Percentiles rank a stretch among this genome's conserved stretches.
Evolutionary conservation across 805 yeast genomes (phyloP).

Genomic region (Candida quercuum): DNA sequence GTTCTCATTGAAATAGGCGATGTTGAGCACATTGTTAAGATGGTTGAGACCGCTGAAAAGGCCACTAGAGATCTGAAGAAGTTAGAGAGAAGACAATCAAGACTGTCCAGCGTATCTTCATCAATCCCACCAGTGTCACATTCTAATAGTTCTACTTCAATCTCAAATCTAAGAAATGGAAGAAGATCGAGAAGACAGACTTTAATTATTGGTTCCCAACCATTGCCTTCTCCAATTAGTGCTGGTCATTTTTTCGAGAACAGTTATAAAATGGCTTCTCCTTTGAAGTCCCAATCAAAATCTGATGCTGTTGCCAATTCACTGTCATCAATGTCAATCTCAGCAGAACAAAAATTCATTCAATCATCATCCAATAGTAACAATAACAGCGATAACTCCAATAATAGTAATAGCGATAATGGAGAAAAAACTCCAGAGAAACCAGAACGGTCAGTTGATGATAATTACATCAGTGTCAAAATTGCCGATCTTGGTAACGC

Average conservation of each 20-base stretch:
- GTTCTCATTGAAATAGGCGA: constrained; percentile 78
- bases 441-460: constrained; percentile 10
- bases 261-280: constrained; percentile 5
- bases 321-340: constrained; percentile 34
- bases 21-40: constrained; percentile 67
- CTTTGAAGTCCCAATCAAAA: constrained; percentile 9
- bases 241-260: constrained; percentile 33
- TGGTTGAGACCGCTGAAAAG: constrained; percentile 57
- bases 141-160: constrained; percentile 16
- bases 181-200: constrained; percentile 64
- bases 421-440: background rate
- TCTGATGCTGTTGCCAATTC: constrained; percentile 28
- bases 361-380: no score
- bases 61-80: constrained; percentile 39
- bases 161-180: constrained; percentile 24
- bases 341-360: constrained; percentile 24
- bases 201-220: constrained; percentile 85
- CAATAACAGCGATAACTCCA: background rate
- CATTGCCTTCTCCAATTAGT: constrained; percentile 82
- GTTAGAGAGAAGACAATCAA: constrained; percentile 34
- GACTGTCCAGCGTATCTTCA: constrained; percentile 12
- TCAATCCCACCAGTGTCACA: constrained; percentile 9
- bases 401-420: background rate
- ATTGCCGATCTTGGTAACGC: constrained; percentile 85
- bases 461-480: constrained; percentile 67